Conservation (phyloP, 2,329 filamentous ascomycete genomes). For the Coniochaeta pulveracea region DNA sequence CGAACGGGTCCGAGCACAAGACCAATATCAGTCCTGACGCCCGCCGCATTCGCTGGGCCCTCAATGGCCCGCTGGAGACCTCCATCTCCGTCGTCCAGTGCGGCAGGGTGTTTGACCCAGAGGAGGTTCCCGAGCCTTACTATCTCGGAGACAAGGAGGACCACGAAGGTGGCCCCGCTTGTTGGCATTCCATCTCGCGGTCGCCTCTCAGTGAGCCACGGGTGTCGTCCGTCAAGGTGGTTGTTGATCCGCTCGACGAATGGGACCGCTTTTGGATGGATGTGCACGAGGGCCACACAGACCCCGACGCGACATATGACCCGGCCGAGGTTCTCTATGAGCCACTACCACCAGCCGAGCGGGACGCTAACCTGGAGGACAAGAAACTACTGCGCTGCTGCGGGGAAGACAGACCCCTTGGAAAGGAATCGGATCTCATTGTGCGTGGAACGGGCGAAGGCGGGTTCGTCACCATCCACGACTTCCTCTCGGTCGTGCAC, state of each 20-base stretch:
- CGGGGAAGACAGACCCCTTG: conserved; percentile 3
- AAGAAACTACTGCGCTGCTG: conserved; percentile 4
- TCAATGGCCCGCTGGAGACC: conserved; percentile 3
- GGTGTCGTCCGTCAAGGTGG: neutral
- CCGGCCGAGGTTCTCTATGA: conserved; percentile 4
- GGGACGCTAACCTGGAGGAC: conserved; percentile 1
- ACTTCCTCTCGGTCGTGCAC: conserved; percentile 5
- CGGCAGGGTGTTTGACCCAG: too few species aligned
- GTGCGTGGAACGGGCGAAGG: neutral
- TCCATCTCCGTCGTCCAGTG: conserved; percentile 1
- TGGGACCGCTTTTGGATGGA: neutral
- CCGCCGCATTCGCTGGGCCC: neutral
- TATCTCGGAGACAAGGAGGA: too few species aligned
- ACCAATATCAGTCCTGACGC: too few species aligned
- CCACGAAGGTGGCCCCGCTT: too few species aligned
- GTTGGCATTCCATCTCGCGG: conserved; percentile 1
- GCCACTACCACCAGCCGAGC: neutral
- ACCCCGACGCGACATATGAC: conserved; percentile 3
- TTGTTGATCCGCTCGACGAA: neutral
- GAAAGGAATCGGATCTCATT: conserved; percentile 2
- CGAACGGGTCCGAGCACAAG: too few species aligned
- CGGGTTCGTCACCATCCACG: conserved; percentile 5
- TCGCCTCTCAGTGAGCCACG: neutral
- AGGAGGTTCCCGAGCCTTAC: too few species aligned
- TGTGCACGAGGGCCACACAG: neutral